These are phyloP conservation scores for Eremothecium gossypii DNA, from an alignment of 1,139 yeast genomes.

Conservation along the genomic window DNA sequence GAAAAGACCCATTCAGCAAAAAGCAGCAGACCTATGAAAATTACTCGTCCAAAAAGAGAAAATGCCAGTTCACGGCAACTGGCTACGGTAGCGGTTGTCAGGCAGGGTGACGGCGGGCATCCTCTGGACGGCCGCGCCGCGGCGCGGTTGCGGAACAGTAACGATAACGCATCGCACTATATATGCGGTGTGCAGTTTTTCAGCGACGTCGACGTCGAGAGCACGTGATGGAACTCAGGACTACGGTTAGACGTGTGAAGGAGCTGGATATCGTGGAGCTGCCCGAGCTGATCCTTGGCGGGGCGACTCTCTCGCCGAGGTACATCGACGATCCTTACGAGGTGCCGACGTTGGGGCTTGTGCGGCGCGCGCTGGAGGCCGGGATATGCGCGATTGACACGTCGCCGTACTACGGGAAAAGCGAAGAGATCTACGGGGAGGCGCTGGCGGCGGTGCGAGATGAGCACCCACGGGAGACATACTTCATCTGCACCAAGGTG, in stretches of 20 bases:
- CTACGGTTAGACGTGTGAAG: constrained; percentile 4
- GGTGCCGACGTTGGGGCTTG: constrained; percentile 48
- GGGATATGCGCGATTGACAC: constrained; percentile 82
- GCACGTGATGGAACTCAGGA: constrained; percentile 3
- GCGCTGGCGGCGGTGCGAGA: constrained; percentile 39
- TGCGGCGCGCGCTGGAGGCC: constrained; percentile 48
- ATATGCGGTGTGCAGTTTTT: too few species aligned
- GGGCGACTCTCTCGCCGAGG: constrained; percentile 71
- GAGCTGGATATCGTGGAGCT: constrained; percentile 9
- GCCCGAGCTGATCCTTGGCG: constrained; percentile 60
- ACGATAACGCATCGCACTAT: too few species aligned
- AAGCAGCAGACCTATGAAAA: too few species aligned
- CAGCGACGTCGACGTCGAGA: background rate
- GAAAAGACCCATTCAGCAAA: too few species aligned
- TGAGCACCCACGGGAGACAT: constrained; percentile 49
- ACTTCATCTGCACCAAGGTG: constrained; percentile 76
- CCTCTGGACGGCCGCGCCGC: too few species aligned
- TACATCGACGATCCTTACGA: constrained; percentile 58
- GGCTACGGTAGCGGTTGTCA: too few species aligned
- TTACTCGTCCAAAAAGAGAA: too few species aligned
- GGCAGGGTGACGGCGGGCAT: too few species aligned
- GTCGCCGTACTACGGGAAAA: constrained; percentile 88
- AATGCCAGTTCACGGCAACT: too few species aligned
- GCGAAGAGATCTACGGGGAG: constrained; percentile 64
- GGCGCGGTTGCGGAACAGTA: too few species aligned